Evolutionary conservation across 106 monocot species (phyloP).

Genomic region (Phalaenopsis equestris): DNA sequence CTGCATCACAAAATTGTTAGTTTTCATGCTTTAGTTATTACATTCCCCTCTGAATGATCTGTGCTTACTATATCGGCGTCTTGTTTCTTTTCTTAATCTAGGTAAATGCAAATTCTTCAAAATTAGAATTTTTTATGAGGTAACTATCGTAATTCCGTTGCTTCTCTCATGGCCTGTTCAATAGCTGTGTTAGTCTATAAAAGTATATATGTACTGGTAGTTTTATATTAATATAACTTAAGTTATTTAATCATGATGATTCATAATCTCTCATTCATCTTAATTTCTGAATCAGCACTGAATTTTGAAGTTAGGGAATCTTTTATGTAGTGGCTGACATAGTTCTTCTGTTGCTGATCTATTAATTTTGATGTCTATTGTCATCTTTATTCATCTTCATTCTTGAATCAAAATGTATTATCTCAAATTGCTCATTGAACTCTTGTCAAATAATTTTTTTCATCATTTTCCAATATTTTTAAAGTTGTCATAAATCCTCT

Average conservation of each 20-base stretch:
- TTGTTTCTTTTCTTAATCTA: not conserved
- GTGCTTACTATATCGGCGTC: not conserved
- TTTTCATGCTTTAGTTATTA: not conserved
- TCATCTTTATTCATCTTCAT: no score
- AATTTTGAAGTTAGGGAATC: no score
- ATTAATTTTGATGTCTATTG: no score
- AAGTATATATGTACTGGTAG: not conserved
- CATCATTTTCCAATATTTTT: no score
- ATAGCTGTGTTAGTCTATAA: not conserved
- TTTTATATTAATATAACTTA: no score
- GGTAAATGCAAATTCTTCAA: not conserved
- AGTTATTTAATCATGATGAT: not conserved
- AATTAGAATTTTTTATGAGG: not conserved
- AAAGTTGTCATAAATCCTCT: no score
- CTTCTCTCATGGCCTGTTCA: not conserved
- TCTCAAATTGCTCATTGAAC: no score
- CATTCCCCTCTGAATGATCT: not conserved
- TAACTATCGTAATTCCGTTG: not conserved
- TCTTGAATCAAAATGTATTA: no score
- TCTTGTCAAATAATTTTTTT: no score
- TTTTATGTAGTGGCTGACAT: no score
- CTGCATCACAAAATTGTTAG: not conserved
- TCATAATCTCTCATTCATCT: not conserved
- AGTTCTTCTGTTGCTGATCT: no score
- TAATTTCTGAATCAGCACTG: not conserved